A percentile compares a stretch with the other conserved stretches of the same genome.
These are phyloP conservation scores for Cetradonia linearis DNA, from an alignment of 495 filamentous ascomycete species.

Conservation along the genomic window DNA sequence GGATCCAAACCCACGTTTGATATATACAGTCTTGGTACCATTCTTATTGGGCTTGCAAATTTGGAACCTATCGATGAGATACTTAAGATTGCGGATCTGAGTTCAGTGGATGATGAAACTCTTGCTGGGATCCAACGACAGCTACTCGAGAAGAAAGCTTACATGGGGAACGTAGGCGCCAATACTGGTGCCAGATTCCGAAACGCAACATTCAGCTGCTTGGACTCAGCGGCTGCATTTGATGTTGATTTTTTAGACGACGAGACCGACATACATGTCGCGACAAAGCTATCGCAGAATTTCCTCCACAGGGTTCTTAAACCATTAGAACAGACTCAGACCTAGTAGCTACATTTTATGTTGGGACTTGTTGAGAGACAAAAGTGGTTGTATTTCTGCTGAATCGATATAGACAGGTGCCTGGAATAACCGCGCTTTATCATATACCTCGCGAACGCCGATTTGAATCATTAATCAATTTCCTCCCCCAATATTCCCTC, in stretches of 20 bases:
- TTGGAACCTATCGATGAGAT: slow-evolving; percentile 30
- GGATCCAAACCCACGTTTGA: slow-evolving; percentile 16
- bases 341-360: not conserved
- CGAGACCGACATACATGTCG: not conserved
- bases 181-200: not conserved
- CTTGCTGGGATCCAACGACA: not conserved
- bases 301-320: not conserved
- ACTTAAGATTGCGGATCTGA: not conserved
- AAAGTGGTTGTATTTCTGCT: not conserved
- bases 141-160: not conserved
- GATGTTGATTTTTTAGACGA: not conserved
- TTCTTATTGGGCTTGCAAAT: slow-evolving; percentile 26
- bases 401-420: not conserved
- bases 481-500: too few relatives aligned
- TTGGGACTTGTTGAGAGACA: not conserved
- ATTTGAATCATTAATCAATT: not conserved
- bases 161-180: not conserved
- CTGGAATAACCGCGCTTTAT: too few relatives aligned
- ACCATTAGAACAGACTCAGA: not conserved
- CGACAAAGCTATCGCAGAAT: not conserved
- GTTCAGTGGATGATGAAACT: not conserved
- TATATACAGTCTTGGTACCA: slow-evolving; percentile 27
- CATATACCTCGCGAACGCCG: not conserved
- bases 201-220: slow-evolving; percentile 4
- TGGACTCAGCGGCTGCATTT: not conserved